Evolutionary conservation across 2,329 filamentous ascomycete species (phyloP).

Genomic region (Pyricularia sp.): DNA sequence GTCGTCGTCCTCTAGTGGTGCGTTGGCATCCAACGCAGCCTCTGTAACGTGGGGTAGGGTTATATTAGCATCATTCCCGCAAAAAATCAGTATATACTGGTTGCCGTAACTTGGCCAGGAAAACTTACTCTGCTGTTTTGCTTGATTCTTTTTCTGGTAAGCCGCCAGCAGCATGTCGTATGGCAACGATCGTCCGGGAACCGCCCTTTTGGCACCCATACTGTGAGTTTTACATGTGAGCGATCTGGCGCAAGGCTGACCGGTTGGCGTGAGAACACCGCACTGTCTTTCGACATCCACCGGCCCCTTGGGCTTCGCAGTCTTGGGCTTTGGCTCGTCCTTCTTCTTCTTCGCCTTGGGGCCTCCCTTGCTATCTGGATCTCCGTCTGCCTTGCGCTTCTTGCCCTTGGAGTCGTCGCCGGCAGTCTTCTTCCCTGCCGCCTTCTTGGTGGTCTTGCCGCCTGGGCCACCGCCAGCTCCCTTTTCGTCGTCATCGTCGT

Average conservation of each 20-base stretch:
- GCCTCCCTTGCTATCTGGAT: constrained; percentile 63
- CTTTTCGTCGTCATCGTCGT: constrained; percentile 39
- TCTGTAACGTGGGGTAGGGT: constrained; percentile 40
- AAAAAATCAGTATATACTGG: too few species aligned
- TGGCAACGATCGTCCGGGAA: constrained; percentile 76
- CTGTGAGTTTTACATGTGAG: constrained; percentile 89
- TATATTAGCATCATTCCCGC: background rate
- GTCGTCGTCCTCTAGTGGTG: constrained; percentile 77
- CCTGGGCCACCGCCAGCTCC: constrained; percentile 23
- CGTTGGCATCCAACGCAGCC: constrained; percentile 89
- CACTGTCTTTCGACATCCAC: constrained; percentile 94
- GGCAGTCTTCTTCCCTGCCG: constrained; percentile 53
- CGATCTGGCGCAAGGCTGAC: constrained; percentile 77
- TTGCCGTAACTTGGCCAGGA: background rate
- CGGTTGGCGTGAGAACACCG: constrained; percentile 77
- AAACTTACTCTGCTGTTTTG: constrained; percentile 82
- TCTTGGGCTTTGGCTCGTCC: constrained; percentile 78
- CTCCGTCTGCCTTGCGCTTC: constrained; percentile 64
- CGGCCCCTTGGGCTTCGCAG: constrained; percentile 78
- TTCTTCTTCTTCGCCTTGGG: constrained; percentile 88
- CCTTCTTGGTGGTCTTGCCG: constrained; percentile 47
- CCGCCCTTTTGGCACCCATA: constrained; percentile 90
- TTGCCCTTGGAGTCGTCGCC: constrained; percentile 58
- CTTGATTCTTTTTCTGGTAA: constrained; percentile 97
- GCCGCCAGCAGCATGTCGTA: constrained; percentile 87